Base-by-base conservation (phyloP, 2,329 filamentous ascomycete species). In the Leptosphaerulina australis region DNA sequence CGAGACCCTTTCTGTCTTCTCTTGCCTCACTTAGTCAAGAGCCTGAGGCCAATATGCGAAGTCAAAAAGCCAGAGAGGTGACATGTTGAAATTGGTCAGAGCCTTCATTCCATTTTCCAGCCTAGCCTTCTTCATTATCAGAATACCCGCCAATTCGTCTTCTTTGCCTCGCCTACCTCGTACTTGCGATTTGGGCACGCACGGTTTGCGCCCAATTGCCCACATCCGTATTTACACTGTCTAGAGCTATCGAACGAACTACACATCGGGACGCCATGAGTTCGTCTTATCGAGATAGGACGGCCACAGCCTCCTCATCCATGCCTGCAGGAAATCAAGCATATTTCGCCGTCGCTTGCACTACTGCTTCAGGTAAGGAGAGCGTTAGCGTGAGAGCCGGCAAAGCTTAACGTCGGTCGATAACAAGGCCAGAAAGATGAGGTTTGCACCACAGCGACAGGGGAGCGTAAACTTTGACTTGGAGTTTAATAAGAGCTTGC, bases 51-150 rank as follows among this genome's bases (percentile, higher is more conserved):
- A 3, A n/a, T n/a, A n/a, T n/a, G n/a, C n/a, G n/a, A 25, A 25
- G 15, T 11, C 21, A 45, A 26, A 20, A 22, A 11, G 20, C 15
- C 28, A 12, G 10, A 9, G 26, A 39, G 7, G 21, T 35, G 22
- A n/a, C 14, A 10, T 12, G 17, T 1, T 21, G n/a, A n/a, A n/a
- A n/a, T n/a, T n/a, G 5, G 11, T 20, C 34, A 34, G 17, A 24
- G 12, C 31, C 17, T 30, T 18, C 48, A 51, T 51, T 51, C 48
- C 36, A 25, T n/a, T 14, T 29, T 20, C 34, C 48, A 51, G 48
- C 43, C 43, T 41, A 37, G 38, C 48, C 43, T 41, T 50, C 36
- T 41, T 51, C 48, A 41, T 36, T 51, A 51, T 41, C 48, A 39
- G 18, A 33, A 12, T 15, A 25, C 21, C 10, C 20, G n/a, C n/a